A percentile compares a stretch with the other conserved stretches of the same genome.
These are phyloP conservation scores for Kewa caespitosa DNA, from an alignment of 179 eudicot species.

Conservation along the genomic window DNA sequence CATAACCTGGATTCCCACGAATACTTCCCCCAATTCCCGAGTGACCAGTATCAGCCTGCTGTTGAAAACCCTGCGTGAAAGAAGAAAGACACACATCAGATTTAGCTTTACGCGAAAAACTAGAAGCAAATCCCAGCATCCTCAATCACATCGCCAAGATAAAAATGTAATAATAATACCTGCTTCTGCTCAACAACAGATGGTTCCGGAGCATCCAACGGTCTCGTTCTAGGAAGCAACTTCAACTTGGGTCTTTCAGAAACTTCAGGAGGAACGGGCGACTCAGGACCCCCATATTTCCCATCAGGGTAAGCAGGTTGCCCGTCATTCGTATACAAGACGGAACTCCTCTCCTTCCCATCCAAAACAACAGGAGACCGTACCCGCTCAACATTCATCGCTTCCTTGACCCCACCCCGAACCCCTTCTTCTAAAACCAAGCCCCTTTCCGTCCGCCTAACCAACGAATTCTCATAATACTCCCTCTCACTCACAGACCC, in stretches of 20 bases:
- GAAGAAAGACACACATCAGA: neutral
- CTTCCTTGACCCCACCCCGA: constrained; percentile 40
- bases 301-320: constrained; percentile 35
- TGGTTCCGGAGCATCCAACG: constrained; percentile 52
- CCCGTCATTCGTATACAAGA: constrained; percentile 34
- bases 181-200: constrained; percentile 42
- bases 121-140: neutral
- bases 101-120: neutral
- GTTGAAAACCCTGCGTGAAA: constrained; percentile 38
- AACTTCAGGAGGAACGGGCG: constrained; percentile 42
- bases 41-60: constrained; percentile 32
- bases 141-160: neutral
- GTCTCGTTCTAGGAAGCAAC: constrained; percentile 78
- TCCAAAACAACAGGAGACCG: constrained; percentile 36
- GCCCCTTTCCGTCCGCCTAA: constrained; percentile 48
- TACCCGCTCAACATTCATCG: constrained; percentile 39
- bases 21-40: constrained; percentile 30
- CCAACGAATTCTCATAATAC: constrained; percentile 37
- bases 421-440: constrained; percentile 42
- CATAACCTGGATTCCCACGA: constrained; percentile 33
- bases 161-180: constrained; percentile 27
- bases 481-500: constrained; percentile 38
- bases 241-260: constrained; percentile 77
- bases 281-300: constrained; percentile 33
- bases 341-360: constrained; percentile 37